Evolutionary conservation across 768 basidiomycete species (phyloP).

Genomic region (Coprinellus micaceus): DNA sequence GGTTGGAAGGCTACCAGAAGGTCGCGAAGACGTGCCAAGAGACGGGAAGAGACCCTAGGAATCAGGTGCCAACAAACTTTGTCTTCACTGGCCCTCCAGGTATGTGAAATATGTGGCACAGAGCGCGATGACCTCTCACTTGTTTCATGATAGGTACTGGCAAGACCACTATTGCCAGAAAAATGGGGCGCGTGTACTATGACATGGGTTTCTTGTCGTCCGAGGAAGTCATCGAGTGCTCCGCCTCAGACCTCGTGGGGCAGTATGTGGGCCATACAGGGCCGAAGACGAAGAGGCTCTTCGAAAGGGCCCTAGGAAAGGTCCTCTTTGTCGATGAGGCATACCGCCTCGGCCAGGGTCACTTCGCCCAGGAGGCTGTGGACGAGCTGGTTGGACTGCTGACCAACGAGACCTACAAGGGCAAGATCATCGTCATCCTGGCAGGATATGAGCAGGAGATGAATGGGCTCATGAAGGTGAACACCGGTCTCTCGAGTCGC

Average conservation of each 20-base stretch:
- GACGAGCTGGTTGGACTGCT: slow-evolving; percentile 66
- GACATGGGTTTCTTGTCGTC: slow-evolving; percentile 51
- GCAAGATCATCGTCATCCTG: slow-evolving; percentile 62
- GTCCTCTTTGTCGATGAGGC: slow-evolving; percentile 75
- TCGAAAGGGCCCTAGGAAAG: slow-evolving; percentile 63
- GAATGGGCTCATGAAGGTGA: slow-evolving; percentile 54
- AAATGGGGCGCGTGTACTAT: slow-evolving; percentile 56
- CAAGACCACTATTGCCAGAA: slow-evolving; percentile 57
- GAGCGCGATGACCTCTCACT: neutral
- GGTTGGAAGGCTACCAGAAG: slow-evolving; percentile 49
- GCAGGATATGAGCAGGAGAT: slow-evolving; percentile 72
- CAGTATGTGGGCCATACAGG: slow-evolving; percentile 72
- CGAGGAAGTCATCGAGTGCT: slow-evolving; percentile 60
- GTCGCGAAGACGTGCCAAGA: slow-evolving; percentile 41
- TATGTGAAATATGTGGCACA: slow-evolving; percentile 22
- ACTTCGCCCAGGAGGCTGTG: slow-evolving; percentile 66
- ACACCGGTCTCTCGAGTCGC: slow-evolving; percentile 62
- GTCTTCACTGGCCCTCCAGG: slow-evolving; percentile 74
- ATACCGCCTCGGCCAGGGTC: slow-evolving; percentile 57
- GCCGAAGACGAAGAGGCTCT: slow-evolving; percentile 55
- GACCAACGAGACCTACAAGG: slow-evolving; percentile 53
- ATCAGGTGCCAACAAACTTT: slow-evolving; percentile 63
- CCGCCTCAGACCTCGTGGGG: slow-evolving; percentile 66
- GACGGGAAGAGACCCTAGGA: slow-evolving; percentile 39
- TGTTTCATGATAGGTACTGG: slow-evolving; percentile 47